Conservation (phyloP, 495 filamentous ascomycete species). For the Staphylotrichum longicolle region DNA sequence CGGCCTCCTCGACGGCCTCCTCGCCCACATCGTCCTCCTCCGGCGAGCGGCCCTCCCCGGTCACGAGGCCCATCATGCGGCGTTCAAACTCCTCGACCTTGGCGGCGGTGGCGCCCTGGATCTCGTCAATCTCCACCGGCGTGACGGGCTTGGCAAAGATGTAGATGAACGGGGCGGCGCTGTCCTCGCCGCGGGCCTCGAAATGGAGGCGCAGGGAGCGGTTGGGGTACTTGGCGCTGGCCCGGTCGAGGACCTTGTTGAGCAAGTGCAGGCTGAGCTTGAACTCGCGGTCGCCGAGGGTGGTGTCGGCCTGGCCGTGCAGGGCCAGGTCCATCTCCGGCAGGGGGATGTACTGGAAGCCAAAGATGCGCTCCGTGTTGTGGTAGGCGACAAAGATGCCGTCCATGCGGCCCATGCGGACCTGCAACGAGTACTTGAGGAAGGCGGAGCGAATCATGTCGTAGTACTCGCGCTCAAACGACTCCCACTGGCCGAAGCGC, state of each 20-base stretch:
- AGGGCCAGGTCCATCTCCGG: constrained; percentile 82
- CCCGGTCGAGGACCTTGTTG: constrained; percentile 72
- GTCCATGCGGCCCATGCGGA: constrained; percentile 95
- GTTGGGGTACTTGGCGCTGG: constrained; percentile 67
- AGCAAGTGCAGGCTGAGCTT: constrained; percentile 72
- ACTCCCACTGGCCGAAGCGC: constrained; percentile 73
- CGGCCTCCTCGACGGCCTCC: constrained; percentile 5
- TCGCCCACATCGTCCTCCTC: constrained; percentile 12
- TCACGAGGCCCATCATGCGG: constrained; percentile 52
- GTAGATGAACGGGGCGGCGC: constrained; percentile 68
- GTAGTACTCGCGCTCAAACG: constrained; percentile 91
- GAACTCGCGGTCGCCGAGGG: constrained; percentile 85
- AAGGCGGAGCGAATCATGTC: constrained; percentile 96
- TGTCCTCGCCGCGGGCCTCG: constrained; percentile 61
- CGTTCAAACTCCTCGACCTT: constrained; percentile 67
- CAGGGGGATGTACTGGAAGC: constrained; percentile 90
- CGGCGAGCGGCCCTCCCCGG: constrained; percentile 1
- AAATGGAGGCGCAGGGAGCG: constrained; percentile 81
- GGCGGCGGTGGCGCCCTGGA: constrained; percentile 64
- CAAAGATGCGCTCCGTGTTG: constrained; percentile 92
- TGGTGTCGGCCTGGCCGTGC: constrained; percentile 65
- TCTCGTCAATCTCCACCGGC: constrained; percentile 63
- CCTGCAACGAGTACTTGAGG: constrained; percentile 95
- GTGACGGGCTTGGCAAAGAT: constrained; percentile 84
- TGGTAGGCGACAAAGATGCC: constrained; percentile 98